Evolutionary conservation across 257 asterid genomes (phyloP), one percentile per base, ranked within the genome.

Genomic region (Solanum etuberosum): DNA sequence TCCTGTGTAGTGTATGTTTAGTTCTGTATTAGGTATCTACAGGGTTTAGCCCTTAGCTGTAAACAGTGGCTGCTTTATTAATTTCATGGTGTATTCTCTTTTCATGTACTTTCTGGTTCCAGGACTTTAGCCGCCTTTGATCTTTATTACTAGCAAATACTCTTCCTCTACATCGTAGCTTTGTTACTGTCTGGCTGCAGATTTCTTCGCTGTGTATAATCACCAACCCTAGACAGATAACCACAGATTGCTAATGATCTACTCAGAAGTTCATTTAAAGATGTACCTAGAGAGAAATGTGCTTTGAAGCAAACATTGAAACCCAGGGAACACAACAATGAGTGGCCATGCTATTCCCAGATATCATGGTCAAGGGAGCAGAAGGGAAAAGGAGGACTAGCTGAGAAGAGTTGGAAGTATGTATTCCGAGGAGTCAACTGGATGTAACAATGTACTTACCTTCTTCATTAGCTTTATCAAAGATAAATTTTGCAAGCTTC

Each of bases 401-500:
- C 84, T 16, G 67, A 78, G 40, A 80, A 80, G 84, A 20, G 67
- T 29, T 80, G 84, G 63, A 80, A 80, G 84, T 27, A 80, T 27
- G 84, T 29, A 80, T 29, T 46, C 65, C 40, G 3, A 80, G 7
- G 29, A 29, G 38, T 46, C 84, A 46, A 46, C 42, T 43, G 84
- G 84, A 46, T 80, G 83, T 78, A 78, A 43, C 84, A 73, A 9
- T 68, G 83, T 21, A 48, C 71, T 85, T 90, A 95, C 98, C 99
- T 94, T 93, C 99, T 88, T 93, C 99, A 89, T 92, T 94, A 40
- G 98, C 96, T 74, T 96, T 97, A 89, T 97, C 99, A 88, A 93
- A 97, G 37, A 97, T 93, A 87, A 92, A 96, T 88, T 97, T 97
- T 86, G 99, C 99, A 85, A 97, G 99, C 97, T 97, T 97, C 18